Evolutionary conservation across 345 rosid species (phyloP).

Genomic region (Corymbia maculata): DNA sequence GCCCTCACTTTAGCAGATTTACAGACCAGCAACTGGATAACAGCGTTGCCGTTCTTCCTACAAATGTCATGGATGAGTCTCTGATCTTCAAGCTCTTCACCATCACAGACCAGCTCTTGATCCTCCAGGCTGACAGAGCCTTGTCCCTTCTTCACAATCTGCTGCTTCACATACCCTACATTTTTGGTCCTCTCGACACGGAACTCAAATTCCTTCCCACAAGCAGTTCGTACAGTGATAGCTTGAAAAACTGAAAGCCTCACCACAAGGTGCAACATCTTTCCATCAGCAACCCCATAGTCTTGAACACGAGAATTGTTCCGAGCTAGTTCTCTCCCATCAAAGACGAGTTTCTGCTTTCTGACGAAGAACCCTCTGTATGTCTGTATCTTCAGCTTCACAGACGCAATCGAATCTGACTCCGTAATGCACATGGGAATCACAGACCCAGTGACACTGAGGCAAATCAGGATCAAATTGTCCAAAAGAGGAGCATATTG

Average conservation of each 20-base stretch:
- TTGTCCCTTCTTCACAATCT: constrained; percentile 43
- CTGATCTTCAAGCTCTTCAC: constrained; percentile 82
- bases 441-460: constrained; percentile 49
- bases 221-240: constrained; percentile 46
- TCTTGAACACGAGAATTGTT: constrained; percentile 37
- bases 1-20: constrained; percentile 51
- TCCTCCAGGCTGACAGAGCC: constrained; percentile 29
- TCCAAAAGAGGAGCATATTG: constrained; percentile 15
- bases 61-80: constrained; percentile 53
- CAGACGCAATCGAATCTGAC: constrained; percentile 64
- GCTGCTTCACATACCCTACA: constrained; percentile 72
- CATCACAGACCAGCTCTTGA: constrained; percentile 57
- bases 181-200: constrained; percentile 51
- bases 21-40: constrained; percentile 50
- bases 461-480: constrained; percentile 46
- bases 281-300: constrained; percentile 54
- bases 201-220: constrained; percentile 59
- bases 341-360: constrained; percentile 57
- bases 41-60: constrained; percentile 29
- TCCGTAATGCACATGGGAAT: constrained; percentile 52
- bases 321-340: constrained; percentile 52
- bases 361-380: constrained; percentile 51
- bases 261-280: constrained; percentile 54
- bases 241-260: constrained; percentile 60
- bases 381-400: constrained; percentile 72